Base-by-base conservation (phyloP, 306 rosid species). In the Oemleria cerasiformis region DNA sequence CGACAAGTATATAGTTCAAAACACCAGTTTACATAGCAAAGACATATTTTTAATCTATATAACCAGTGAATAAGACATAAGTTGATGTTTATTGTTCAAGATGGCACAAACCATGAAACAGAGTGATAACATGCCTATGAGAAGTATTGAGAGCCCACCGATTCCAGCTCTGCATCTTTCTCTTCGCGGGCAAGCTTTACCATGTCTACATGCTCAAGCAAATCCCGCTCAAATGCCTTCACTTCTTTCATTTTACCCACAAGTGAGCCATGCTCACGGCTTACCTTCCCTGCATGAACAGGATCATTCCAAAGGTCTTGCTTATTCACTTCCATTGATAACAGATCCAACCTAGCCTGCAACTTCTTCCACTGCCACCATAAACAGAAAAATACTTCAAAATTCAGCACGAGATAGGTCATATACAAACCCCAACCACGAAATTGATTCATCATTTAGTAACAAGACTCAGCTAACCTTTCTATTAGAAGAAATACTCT, bases 141-240 rank as follows among this genome's bases (percentile, higher is more conserved):
- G 85, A 80, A 82, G 88, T 82, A 83, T 75, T 68, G 72, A 84
- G 76, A 60, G 86, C 97, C 89, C 96, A 94, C 96, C 97, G 74
- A 87, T 91, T 94, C 97, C 96, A 94, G 84, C 41, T 91, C 92
- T 0, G 75, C 70, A 12, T 89, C 96, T 73, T 86, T 81, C 79
- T 94, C 99, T 77, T 88, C 96, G 5, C 85, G 86, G 61, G 96
- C 96, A 68, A 91, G 96, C 86, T 84, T 94, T 43, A 94, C 82
- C 92, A 94, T 88, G 79, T 94, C 97, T 73, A 94, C 71, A 84
- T 94, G 95, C 78, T 91, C 97, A 7, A 94, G 88, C 64, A 94
- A 80, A 72, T 91, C 97, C 55, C 66, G 82, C 78, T 91, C 97
- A 78, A 89, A 88, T 19, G 86, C 89, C 77, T 74, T 88, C 49